Percentiles rank a stretch among this genome's conserved stretches.
Conservation (phyloP, 2,329 filamentous ascomycete species). For the Colletotrichum godetiae region DNA sequence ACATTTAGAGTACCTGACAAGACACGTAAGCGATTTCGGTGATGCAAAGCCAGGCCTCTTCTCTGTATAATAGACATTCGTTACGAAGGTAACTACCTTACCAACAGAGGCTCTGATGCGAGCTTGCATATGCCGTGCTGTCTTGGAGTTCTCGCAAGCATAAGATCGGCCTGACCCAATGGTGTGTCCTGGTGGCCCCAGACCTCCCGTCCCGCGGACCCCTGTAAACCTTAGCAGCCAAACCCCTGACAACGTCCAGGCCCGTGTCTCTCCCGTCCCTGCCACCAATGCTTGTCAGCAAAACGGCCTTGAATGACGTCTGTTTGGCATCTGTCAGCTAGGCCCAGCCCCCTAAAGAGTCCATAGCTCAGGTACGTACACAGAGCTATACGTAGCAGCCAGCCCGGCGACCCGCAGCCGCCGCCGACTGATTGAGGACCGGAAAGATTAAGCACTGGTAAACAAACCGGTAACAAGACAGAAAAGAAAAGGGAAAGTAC, state of each 20-base stretch:
- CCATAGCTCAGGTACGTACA: not conserved
- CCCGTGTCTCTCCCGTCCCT: slow-evolving; percentile 12
- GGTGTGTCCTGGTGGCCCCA: slow-evolving; percentile 4
- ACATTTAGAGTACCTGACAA: not conserved
- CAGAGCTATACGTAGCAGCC: not conserved
- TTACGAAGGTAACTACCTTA: not conserved
- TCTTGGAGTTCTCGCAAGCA: not conserved
- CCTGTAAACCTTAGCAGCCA: slow-evolving; percentile 9
- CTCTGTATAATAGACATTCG: not conserved
- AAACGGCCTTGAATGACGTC: slow-evolving; percentile 18
- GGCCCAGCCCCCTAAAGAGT: not conserved
- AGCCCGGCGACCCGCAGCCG: not conserved
- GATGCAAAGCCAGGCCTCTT: not conserved
- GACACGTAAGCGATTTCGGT: not conserved
- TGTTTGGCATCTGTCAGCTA: slow-evolving; percentile 1
- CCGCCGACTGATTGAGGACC: no score
- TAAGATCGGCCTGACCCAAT: not conserved
- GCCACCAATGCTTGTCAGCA: not conserved
- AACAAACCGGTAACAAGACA: not conserved
- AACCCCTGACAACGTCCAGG: slow-evolving; percentile 18
- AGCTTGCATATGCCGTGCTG: not conserved
- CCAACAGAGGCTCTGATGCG: no score
- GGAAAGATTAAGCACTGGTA: not conserved
- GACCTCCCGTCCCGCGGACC: slow-evolving; percentile 2
- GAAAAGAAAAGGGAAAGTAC: not conserved